Evolutionary conservation across 2,329 filamentous ascomycete genomes (phyloP), one percentile per base, ranked within the genome.

Genomic region (Fusarium camptoceras): DNA sequence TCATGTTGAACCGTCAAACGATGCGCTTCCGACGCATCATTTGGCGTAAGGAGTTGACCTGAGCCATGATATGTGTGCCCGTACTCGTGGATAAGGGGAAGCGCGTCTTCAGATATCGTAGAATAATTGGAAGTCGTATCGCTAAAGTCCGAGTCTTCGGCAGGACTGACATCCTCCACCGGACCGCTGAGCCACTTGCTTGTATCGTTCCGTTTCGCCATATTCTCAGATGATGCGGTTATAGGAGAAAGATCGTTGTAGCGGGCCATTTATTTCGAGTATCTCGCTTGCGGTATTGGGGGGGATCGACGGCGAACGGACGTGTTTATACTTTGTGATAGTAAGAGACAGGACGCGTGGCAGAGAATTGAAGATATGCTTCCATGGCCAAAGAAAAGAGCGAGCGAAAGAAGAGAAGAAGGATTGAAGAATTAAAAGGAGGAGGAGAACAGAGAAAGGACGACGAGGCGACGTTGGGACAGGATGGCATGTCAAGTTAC

Each of bases 51-150:
- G 5, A 81, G 47, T 9, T 74, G 72, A 10, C 78, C 79, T 3
- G 78, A 80, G 24, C 77, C 79, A 49, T 81, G 78, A 60, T 81
- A 81, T n/a, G 72, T 76, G 55, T 80, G 79, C 10, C 76, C 78
- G 60, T 79, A 79, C 44, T 75, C 77, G 60, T 64, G 73, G 24
- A 81, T 79, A 34, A 76, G 73, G 37, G 78, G 76, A 12, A 79
- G 66, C 5, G 74, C 70, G 47, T 79, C 78, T 46, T 76, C 75
- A 3, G 79, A 79, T 42, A 79, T 78, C 43, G 79, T 78, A 6
- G 77, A 78, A 66, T 77, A 80, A 54, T 79, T 75, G 28, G 78
- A 80, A 20, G 59, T 73, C 4, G 74, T 73, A 39, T 77, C 78
- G 57, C 73, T 76, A 28, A 71, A 71, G 44, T 74, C 72, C 14